Conservation (phyloP, 1,284 basidiomycete genomes). For the Ustilago shanxiensis region DNA sequence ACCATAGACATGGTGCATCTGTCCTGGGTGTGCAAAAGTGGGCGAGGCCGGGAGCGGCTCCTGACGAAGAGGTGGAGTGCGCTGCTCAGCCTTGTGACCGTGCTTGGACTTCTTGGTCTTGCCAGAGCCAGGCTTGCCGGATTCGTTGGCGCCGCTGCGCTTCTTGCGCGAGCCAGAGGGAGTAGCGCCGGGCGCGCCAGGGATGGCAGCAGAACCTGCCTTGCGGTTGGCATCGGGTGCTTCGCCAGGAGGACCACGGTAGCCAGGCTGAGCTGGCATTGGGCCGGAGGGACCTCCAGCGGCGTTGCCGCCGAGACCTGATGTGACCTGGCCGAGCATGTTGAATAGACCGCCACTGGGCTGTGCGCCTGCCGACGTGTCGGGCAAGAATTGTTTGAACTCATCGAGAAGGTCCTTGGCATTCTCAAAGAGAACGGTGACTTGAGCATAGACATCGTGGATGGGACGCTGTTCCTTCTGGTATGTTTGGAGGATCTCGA, state of each 20-base stretch:
- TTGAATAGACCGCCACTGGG: conserved; percentile 70
- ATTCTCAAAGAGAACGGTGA: conserved; percentile 90
- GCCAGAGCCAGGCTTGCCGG: conserved; percentile 40
- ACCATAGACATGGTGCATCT: conserved; percentile 56
- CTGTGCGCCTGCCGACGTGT: conserved; percentile 70
- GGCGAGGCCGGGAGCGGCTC: conserved; percentile 47
- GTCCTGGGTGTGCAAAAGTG: conserved; percentile 43
- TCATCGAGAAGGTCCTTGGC: conserved; percentile 92
- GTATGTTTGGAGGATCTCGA: conserved; percentile 97
- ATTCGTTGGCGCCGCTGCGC: conserved; percentile 54
- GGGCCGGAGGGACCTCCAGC: conserved; percentile 36
- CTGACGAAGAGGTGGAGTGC: conserved; percentile 49
- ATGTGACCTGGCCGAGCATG: conserved; percentile 70
- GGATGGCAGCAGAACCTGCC: conserved; percentile 76
- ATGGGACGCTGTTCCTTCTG: conserved; percentile 92
- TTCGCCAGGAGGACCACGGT: conserved; percentile 59
- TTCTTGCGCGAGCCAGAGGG: conserved; percentile 53
- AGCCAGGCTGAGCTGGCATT: conserved; percentile 33
- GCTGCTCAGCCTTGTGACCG: conserved; percentile 56
- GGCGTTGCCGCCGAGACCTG: conserved; percentile 52
- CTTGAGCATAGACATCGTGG: conserved; percentile 92
- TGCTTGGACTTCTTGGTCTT: conserved; percentile 67
- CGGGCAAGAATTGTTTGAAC: conserved; percentile 96
- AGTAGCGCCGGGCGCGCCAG: conserved; percentile 56
- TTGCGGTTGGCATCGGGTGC: conserved; percentile 73